These are phyloP conservation scores for Candida vaughaniae DNA, from an alignment of 805 yeast genomes.

Conservation along the genomic window DNA sequence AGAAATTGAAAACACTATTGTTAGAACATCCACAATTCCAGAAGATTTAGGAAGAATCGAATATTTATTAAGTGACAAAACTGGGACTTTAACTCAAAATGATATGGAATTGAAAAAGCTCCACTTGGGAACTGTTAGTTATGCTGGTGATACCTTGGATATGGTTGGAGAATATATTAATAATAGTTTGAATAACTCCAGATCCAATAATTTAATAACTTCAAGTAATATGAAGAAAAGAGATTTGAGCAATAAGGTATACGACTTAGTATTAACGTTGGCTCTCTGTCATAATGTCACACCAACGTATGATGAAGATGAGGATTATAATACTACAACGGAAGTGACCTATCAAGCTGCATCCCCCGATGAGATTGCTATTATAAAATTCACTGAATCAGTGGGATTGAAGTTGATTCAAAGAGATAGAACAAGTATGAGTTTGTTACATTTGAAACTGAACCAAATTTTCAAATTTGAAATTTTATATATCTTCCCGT, in stretches of 20 bases:
- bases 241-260: conserved; percentile 71
- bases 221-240: conserved; percentile 41
- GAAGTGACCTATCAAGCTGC: conserved; percentile 88
- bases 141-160: conserved; percentile 90
- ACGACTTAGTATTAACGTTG: conserved; percentile 76
- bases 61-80: conserved; percentile 87
- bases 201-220: conserved; percentile 4
- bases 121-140: conserved; percentile 90
- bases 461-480: conserved; percentile 55
- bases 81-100: conserved; percentile 96
- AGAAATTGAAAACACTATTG: conserved; percentile 82
- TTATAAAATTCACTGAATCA: conserved; percentile 83
- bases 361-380: conserved; percentile 97
- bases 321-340: conserved; percentile 42
- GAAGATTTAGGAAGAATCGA: conserved; percentile 97
- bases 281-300: conserved; percentile 98
- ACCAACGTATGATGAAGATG: conserved; percentile 72
- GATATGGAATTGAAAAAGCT: conserved; percentile 95
- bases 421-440: conserved; percentile 78
- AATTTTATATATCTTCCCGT: conserved; percentile 84
- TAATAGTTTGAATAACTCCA: conserved; percentile 15
- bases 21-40: conserved; percentile 95
- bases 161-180: conserved; percentile 71
- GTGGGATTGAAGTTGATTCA: conserved; percentile 80
- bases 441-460: conserved; percentile 62